phyloP scores from a whole-genome alignment of 2,329 filamentous ascomycete species.

The Pleoardoris graminearum region DNA sequence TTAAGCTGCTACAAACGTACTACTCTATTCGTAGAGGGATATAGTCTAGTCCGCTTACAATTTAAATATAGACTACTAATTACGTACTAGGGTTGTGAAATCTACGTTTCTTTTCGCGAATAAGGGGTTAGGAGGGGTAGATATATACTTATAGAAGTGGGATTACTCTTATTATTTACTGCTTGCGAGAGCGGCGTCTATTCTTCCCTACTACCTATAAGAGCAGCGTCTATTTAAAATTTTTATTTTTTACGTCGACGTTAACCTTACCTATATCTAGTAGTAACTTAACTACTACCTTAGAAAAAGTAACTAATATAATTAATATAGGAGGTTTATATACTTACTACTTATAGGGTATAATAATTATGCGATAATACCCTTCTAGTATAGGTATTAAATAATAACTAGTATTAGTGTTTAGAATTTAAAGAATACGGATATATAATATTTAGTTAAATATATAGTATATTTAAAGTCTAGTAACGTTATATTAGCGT shows the following conservation, averaged over 20 bases:
- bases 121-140: background rate
- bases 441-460: background rate
- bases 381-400: background rate
- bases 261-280: background rate
- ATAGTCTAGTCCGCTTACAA: background rate
- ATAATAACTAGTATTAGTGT: background rate
- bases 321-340: background rate
- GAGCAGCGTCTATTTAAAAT: too few species aligned
- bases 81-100: background rate
- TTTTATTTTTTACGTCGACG: background rate
- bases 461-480: background rate
- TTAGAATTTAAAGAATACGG: background rate
- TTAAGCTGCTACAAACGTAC: background rate
- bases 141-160: background rate
- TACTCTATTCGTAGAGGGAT: background rate
- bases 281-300: slow-evolving; percentile 2
- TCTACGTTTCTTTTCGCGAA: background rate
- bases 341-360: too few species aligned
- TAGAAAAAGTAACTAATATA: background rate
- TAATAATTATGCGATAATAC: background rate
- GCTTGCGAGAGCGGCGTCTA: background rate
- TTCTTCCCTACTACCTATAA: background rate
- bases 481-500: background rate
- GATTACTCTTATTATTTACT: background rate
- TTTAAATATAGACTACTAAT: background rate